phyloP scores from a whole-genome alignment of 2,329 filamentous ascomycete genomes.

The Venturiaceae sp. region DNA sequence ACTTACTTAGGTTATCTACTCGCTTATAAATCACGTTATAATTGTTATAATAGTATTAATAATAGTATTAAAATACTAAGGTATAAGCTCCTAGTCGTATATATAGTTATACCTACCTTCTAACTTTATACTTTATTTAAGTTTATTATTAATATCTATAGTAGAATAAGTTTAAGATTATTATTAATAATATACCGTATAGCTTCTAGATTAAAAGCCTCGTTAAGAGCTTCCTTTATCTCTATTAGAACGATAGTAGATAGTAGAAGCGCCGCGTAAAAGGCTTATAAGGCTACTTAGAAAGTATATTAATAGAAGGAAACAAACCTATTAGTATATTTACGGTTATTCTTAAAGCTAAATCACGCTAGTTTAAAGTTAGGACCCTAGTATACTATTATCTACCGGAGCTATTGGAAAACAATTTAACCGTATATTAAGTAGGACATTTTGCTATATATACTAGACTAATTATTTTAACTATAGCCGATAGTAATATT shows the following conservation, averaged over 20 bases:
- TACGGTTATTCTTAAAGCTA: neutral
- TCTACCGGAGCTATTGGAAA: slow-evolving; percentile 43
- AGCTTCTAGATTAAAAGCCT: neutral
- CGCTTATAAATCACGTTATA: too few relatives aligned
- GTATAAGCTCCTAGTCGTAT: too few relatives aligned
- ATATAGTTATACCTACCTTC: too few relatives aligned
- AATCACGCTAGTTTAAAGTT: neutral
- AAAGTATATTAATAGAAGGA: neutral
- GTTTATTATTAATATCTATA: too few relatives aligned
- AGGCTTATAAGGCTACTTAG: neutral
- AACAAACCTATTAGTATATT: neutral
- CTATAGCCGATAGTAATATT: slow-evolving; percentile 32
- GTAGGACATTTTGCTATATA: neutral
- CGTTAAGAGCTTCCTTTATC: neutral
- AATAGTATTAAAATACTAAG: too few relatives aligned
- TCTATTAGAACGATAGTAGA: neutral
- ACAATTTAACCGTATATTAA: slow-evolving; percentile 40
- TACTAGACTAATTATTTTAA: neutral
- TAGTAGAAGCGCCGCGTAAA: neutral
- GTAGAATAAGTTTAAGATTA: too few relatives aligned
- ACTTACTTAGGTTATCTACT: too few relatives aligned
- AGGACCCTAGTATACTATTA: slow-evolving; percentile 33
- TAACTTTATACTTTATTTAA: too few relatives aligned
- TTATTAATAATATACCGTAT: neutral
- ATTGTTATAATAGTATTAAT: too few relatives aligned